Evolutionary conservation across 805 yeast genomes (phyloP), one percentile per base, ranked within the genome.

Genomic region (Metschnikowia chrysomelidarum): DNA sequence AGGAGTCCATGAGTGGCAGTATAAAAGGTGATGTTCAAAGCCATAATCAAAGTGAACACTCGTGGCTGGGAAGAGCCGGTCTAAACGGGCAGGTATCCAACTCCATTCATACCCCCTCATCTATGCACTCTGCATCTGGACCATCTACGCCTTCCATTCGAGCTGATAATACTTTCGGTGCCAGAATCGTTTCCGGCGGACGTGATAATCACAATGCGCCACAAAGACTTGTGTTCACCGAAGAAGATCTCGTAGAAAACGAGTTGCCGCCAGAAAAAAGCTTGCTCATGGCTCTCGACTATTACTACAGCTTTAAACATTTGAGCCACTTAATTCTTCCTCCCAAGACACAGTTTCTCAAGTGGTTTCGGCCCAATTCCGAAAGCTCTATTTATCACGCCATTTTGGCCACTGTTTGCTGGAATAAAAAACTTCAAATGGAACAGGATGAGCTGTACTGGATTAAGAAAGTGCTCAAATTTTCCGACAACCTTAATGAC

Each of bases 381-480:
- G 59, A 56, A 16, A 32, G 54, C 12, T 45, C 62, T 0, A 32
- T 59, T 3, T 34, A 55, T 11, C 62, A 59, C 31, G 56, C 59
- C 8, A 40, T 59, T 2, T 44, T 59, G 19, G 49, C 60, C 9
- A 46, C 34, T 5, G 47, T 56, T 16, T 51, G 56, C 27, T 18
- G 15, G n/a, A 25, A 24, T 12, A 27, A 15, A 4, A 15, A 16
- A 9, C 29, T 45, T 29, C 34, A 28, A 2, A 25, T 44, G 10
- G 32, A 35, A 13, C 27, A 34, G n/a, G 47, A 45, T 27, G 60
- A 58, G 24, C 19, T 32, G 4, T 36, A 35, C 24, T 59, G 64
- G 63, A 33, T 57, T 11, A 36, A 31, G 12, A 44, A 43, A 3
- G 46, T 45, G 19, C 41, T 41, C 34, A 46, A 47, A 26, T 46